Conservation (phyloP, 1,284 basidiomycete genomes). For the Pulchroboletus neoregius region DNA sequence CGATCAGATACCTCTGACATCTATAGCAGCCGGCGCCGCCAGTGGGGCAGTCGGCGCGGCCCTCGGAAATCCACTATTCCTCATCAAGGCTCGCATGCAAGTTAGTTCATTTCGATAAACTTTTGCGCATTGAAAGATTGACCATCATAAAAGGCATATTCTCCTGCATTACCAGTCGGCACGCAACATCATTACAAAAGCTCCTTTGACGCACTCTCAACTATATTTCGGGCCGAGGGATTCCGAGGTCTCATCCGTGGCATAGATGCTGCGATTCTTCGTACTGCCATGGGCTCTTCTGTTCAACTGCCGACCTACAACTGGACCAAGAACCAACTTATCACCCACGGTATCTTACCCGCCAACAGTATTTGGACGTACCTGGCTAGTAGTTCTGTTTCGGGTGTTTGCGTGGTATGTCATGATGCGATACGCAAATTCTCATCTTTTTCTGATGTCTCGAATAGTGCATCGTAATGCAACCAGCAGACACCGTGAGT, state of each 20-base stretch:
- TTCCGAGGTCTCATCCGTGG: constrained; percentile 82
- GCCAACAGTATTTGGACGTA: constrained; percentile 84
- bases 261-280: constrained; percentile 88
- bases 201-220: constrained; percentile 76
- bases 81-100: constrained; percentile 98
- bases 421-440: neutral
- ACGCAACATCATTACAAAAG: constrained; percentile 89
- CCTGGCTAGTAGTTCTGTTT: constrained; percentile 83
- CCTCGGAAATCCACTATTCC: constrained; percentile 91
- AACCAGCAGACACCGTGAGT: constrained; percentile 80
- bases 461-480: constrained; percentile 77
- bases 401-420: constrained; percentile 87
- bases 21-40: constrained; percentile 79
- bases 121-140: neutral
- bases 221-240: constrained; percentile 78
- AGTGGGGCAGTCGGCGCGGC: constrained; percentile 90
- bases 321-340: constrained; percentile 80
- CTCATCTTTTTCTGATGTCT: constrained; percentile 4
- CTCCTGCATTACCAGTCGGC: constrained; percentile 89
- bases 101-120: constrained; percentile 39
- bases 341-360: constrained; percentile 59
- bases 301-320: constrained; percentile 96
- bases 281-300: constrained; percentile 92
- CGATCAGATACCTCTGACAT: constrained; percentile 70
- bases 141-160: constrained; percentile 68